Base-by-base conservation (phyloP, 225 moss, liverwort and hornwort species). In the Thuidium tamariscinum region DNA sequence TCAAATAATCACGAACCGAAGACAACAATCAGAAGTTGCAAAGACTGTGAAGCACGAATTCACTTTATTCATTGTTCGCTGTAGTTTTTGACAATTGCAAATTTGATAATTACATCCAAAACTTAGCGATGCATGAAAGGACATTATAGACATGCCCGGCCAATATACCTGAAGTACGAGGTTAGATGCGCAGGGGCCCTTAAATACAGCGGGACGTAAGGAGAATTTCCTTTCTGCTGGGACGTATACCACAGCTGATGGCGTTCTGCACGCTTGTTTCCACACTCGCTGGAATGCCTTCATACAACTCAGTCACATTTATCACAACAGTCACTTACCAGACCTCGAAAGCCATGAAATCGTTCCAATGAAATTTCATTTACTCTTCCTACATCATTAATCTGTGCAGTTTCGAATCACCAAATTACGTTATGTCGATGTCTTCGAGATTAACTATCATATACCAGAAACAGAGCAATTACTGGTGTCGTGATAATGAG, bases 251-350 rank as follows among this genome's bases (percentile, higher is more conserved):
- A 81, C 75, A 64, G 89, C 89, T n/a, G 84, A 84, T 11, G 86
- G 84, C 56, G 49, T 88, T 63, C 83, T 82, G 80, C 93, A 93
- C 10, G 88, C 91, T 72, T 82, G 39, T 23, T 48, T 64, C 93
- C 93, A 93, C 15, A 88, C 85, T 75, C 86, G 82, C 55, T 91
- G 82, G 62, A 93, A 93, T 56, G 93, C 93, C 91, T 93, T 79
- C 84, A 84, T 71, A 52, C 37, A 63, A 74, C 71, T 32, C 80
- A 44, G 16, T 44, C 16, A 67, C 39, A 82, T 25, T 46, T 39
- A 48, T 13, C 74, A 83, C 34, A 34, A 73, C 51, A 44, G 36
- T 16, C 26, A 69, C 6, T 82, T 61, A 37, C 71, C 19, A 59
- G 20, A 48, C 34, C 70, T 83, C 57, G 54, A 62, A 79, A 84